Conservation (phyloP, 352 stramenopile species). For the Labyrinthula sp. region DNA sequence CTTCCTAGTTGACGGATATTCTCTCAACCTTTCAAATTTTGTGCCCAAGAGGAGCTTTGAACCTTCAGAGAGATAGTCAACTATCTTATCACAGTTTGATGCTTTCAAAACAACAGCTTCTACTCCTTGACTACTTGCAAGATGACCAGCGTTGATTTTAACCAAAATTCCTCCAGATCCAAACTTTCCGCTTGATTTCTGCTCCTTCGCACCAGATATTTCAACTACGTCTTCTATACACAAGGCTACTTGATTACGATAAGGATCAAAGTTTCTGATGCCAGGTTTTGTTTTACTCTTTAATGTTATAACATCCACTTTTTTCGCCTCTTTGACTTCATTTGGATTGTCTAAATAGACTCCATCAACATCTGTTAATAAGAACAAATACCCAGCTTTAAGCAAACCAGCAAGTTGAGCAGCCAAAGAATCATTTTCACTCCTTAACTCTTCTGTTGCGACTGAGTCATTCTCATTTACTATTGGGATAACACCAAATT, state of each 20-base stretch:
- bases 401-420: conserved; percentile 47
- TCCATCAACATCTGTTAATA: conserved; percentile 88
- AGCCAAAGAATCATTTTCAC: conserved; percentile 44
- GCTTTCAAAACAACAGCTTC: conserved; percentile 22
- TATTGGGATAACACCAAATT: conserved; percentile 86
- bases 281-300: no score
- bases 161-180: conserved; percentile 27
- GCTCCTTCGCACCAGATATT: conserved; percentile 1
- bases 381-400: conserved; percentile 68
- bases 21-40: conserved; percentile 13
- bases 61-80: conserved; percentile 1
- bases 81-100: conserved; percentile 14
- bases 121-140: conserved; percentile 25
- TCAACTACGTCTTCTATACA: conserved; percentile 10
- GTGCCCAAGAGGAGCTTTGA: conserved; percentile 16
- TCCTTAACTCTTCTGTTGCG: conserved; percentile 49
- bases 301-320: no score
- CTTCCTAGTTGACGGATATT: conserved; percentile 14
- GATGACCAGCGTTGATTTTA: conserved; percentile 23
- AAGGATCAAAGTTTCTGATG: no score
- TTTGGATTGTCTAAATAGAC: conserved; percentile 51
- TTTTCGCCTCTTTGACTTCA: conserved; percentile 10
- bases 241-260: no score
- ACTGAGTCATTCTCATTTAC: conserved; percentile 97
- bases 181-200: conserved; percentile 3